Conservation (phyloP, 2,329 filamentous ascomycete species). For the Pseudogymnoascus verrucosus region DNA sequence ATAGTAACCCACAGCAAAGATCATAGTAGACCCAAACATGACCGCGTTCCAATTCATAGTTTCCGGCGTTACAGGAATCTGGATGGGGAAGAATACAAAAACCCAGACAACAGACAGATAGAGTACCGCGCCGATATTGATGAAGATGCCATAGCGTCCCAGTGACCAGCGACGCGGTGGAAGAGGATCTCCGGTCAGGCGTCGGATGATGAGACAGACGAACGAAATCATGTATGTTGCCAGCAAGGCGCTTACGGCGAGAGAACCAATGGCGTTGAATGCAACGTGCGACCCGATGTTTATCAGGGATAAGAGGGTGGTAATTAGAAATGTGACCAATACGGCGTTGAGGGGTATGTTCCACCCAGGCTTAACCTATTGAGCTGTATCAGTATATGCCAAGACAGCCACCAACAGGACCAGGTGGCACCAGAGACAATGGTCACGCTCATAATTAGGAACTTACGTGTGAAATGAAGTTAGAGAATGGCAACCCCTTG, state of each 20-base stretch:
- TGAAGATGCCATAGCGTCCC: conserved; percentile 33
- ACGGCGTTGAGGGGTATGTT: conserved; percentile 35
- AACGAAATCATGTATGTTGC: conserved; percentile 43
- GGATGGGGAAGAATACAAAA: conserved; percentile 41
- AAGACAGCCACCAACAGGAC: not conserved
- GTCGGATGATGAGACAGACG: conserved; percentile 35
- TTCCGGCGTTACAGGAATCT: conserved; percentile 28
- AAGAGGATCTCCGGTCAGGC: conserved; percentile 32
- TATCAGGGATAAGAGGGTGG: conserved; percentile 28
- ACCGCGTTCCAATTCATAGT: conserved; percentile 38
- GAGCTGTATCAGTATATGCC: not conserved
- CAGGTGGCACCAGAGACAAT: not conserved
- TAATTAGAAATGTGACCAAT: conserved; percentile 14
- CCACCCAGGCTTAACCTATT: conserved; percentile 28
- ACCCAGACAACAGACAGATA: conserved; percentile 40
- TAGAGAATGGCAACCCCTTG: conserved; percentile 34
- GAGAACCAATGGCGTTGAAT: conserved; percentile 44
- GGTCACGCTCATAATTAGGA: not conserved
- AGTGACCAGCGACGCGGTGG: conserved; percentile 35
- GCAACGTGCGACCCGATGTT: conserved; percentile 42
- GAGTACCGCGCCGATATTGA: conserved; percentile 36
- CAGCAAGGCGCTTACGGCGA: conserved; percentile 41
- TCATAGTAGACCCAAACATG: conserved; percentile 18
- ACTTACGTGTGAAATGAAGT: conserved; percentile 32
- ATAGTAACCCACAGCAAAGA: conserved; percentile 23